Evolutionary conservation across 2,329 filamentous ascomycete species (phyloP), one percentile per base, ranked within the genome.

Genomic region (Moelleriella libera): DNA sequence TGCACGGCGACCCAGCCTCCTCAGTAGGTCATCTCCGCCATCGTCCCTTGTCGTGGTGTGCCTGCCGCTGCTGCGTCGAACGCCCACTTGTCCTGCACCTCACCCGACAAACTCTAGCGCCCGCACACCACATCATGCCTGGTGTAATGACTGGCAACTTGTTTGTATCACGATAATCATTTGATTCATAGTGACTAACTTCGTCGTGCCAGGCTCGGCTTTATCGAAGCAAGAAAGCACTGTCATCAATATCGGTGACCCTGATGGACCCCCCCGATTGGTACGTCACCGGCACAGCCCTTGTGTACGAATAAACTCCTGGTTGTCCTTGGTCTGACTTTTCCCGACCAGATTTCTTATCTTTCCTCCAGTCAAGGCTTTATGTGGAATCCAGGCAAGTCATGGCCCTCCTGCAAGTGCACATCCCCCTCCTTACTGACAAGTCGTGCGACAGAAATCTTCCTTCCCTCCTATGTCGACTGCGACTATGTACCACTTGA

Each of bases 361-460:
- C 78, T 89, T 45, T 82, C 85, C 51, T 83, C 82, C 5, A 84
- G 80, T 58, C 85, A 90, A 65, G 85, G 85, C 49, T 90, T 88
- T 59, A 79, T 82, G 51, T 90, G 85, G 85, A 89, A 89, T 63
- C 84, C 85, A 63, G 81, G 80, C 83, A 67, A 46, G 65, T 55
- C 29, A 12, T 12, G 8, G 32, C 32, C 8, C 8, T 12, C 8
- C 12, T 4, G 32, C 8, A 8, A 12, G 8, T 8, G 32, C 8
- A 9, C 8, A 37, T 37, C 32, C 32, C 32, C 8, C 8, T 4
- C 8, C 32, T 37, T 37, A 53, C 51, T 48, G 31, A 49, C 30
- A n/a, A 12, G 2, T 6, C 14, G 21, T 42, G 14, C 30, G 47
- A 7, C 53, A 83, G 85, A 89, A 60, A 85, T 89, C 63, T 89